Evolutionary conservation across 495 filamentous ascomycete genomes (phyloP).

Genomic region (Lepidopterella palustris): DNA sequence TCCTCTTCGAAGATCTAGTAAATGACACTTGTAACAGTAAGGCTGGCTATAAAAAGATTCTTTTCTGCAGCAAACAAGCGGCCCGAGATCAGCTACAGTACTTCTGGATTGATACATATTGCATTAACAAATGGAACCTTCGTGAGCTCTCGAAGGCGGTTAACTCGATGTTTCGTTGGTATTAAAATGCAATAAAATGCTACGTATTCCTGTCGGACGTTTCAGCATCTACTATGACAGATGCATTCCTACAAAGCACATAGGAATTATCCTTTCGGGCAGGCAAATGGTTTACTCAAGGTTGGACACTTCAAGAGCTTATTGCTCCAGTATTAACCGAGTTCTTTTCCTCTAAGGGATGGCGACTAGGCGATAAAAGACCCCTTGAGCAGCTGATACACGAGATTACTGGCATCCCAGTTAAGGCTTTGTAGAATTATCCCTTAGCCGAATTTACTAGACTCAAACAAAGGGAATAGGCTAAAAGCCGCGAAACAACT

Average conservation of each 20-base stretch:
- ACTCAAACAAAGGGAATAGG: conserved; percentile 6
- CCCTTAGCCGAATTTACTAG: conserved; percentile 6
- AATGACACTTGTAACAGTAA: too few species aligned
- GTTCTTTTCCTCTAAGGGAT: neutral
- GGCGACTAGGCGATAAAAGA: conserved; percentile 8
- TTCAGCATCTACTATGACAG: too few species aligned
- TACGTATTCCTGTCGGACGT: conserved; percentile 17
- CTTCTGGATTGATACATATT: too few species aligned
- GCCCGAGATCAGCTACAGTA: conserved; percentile 17
- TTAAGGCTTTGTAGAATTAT: conserved; percentile 3
- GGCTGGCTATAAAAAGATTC: too few species aligned
- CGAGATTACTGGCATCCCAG: conserved; percentile 9
- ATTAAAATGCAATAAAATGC: conserved; percentile 7
- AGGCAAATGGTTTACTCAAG: too few species aligned
- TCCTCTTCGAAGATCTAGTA: conserved; percentile 12
- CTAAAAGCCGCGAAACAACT: conserved; percentile 8
- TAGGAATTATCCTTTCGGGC: too few species aligned
- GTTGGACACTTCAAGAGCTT: too few species aligned
- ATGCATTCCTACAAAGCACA: too few species aligned
- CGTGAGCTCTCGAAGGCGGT: conserved; percentile 7
- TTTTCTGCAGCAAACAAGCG: conserved; percentile 15
- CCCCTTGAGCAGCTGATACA: conserved; percentile 8
- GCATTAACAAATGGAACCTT: conserved; percentile 17
- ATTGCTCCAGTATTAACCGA: neutral
- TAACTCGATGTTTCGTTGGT: conserved; percentile 17